A percentile compares a stretch with the other conserved stretches of the same genome.
These are phyloP conservation scores for Blepharisma stoltei DNA, from an alignment of 73 alveolate species.

Conservation along the genomic window DNA sequence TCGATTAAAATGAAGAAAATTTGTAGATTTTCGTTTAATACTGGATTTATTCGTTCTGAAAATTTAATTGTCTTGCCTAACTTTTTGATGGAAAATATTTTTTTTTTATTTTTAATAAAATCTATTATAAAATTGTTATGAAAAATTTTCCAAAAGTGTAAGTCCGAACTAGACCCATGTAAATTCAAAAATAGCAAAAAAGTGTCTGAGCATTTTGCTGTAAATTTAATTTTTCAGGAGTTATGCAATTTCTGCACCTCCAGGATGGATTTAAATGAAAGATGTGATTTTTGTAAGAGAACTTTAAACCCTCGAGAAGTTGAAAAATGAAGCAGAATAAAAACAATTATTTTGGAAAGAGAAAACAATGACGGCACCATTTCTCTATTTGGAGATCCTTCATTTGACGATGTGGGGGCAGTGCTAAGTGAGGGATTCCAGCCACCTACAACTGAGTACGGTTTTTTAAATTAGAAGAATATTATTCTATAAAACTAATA, in stretches of 20 bases:
- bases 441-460: too few relatives aligned
- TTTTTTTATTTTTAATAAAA: too few relatives aligned
- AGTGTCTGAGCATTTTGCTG: slow-evolving; percentile 32
- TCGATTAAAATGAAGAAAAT: slow-evolving; percentile 27
- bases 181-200: slow-evolving; percentile 30
- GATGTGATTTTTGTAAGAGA: slow-evolving; percentile 39
- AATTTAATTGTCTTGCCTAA: slow-evolving; percentile 16
- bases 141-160: too few relatives aligned
- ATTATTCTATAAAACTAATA: too few relatives aligned
- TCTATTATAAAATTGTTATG: too few relatives aligned
- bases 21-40: slow-evolving; percentile 45
- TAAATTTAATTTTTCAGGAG: slow-evolving; percentile 35
- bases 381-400: background rate
- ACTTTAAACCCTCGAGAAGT: slow-evolving; percentile 6
- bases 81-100: too few relatives aligned
- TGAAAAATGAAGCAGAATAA: background rate
- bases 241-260: slow-evolving; percentile 34
- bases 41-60: slow-evolving; percentile 44
- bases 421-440: background rate
- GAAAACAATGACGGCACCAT: background rate
- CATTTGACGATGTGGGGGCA: background rate
- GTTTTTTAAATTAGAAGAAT: too few relatives aligned
- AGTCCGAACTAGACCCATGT: slow-evolving; percentile 37
- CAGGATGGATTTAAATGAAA: slow-evolving; percentile 32
- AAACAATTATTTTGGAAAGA: background rate